phyloP scores from a whole-genome alignment of 2,329 filamentous ascomycete species.

The Plectosphaerella plurivora region DNA sequence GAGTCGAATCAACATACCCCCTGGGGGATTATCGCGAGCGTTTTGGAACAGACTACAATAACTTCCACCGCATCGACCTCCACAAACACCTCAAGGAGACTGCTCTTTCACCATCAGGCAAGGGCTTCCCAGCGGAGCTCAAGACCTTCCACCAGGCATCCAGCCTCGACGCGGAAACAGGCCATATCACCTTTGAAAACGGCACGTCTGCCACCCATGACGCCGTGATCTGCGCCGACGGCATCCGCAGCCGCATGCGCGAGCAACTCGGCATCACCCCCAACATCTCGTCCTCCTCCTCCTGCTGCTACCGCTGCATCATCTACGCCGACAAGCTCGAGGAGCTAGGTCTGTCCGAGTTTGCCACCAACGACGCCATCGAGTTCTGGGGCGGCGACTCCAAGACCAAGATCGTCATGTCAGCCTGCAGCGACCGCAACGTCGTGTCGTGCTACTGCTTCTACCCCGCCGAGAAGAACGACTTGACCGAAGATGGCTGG shows the following conservation, averaged over 20 bases:
- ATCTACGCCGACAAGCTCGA: constrained; percentile 58
- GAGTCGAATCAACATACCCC: constrained; percentile 59
- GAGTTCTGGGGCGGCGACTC: constrained; percentile 69
- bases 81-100: constrained; percentile 61
- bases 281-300: constrained; percentile 52
- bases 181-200: constrained; percentile 47
- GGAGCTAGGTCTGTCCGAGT: constrained; percentile 56
- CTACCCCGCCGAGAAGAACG: constrained; percentile 55
- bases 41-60: constrained; percentile 64
- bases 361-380: constrained; percentile 54
- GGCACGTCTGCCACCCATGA: constrained; percentile 47
- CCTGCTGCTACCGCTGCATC: constrained; percentile 61
- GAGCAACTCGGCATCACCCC: constrained; percentile 58
- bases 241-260: constrained; percentile 63
- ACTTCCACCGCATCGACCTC: constrained; percentile 68
- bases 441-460: constrained; percentile 68
- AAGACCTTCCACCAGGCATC: constrained; percentile 54
- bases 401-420: constrained; percentile 67
- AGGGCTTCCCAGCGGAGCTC: constrained; percentile 48
- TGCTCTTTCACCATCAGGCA: constrained; percentile 47
- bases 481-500: constrained; percentile 60
- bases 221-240: constrained; percentile 60
- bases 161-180: constrained; percentile 40
- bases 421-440: constrained; percentile 61
- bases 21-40: constrained; percentile 60